These are phyloP conservation scores for Cordyceps militaris DNA, from an alignment of 2,329 filamentous ascomycete species.

Conservation along the genomic window DNA sequence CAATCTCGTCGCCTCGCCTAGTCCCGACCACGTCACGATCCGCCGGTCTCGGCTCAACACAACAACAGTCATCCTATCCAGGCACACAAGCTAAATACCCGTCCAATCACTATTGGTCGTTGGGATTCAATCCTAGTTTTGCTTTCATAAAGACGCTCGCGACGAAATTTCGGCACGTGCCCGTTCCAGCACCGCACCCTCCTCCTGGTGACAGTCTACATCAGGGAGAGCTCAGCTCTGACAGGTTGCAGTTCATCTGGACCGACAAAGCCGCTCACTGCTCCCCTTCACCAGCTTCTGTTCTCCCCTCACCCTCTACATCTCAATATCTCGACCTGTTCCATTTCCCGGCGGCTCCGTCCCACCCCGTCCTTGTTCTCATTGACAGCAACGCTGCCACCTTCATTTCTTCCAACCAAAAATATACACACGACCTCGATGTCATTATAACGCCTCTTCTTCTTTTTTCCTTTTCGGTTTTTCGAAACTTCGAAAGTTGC, in stretches of 20 bases:
- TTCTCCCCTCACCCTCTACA: neutral
- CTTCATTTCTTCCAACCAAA: conserved; percentile 20
- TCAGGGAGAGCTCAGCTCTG: conserved; percentile 13
- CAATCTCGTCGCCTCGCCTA: conserved; percentile 5
- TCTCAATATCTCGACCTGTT: conserved; percentile 10
- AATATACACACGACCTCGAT: conserved; percentile 25
- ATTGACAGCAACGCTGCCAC: conserved; percentile 17
- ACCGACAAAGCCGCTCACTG: conserved; percentile 11
- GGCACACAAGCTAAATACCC: conserved; percentile 1
- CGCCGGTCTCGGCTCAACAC: conserved; percentile 10
- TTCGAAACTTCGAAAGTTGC: conserved; percentile 24
- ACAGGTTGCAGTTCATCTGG: conserved; percentile 14
- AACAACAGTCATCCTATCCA: conserved; percentile 2
- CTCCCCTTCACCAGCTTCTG: neutral
- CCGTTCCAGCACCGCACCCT: neutral
- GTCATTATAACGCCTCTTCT: conserved; percentile 37
- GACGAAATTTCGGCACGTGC: conserved; percentile 2
- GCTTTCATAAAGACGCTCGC: neutral
- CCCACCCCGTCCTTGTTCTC: conserved; percentile 20
- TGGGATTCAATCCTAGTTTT: neutral
- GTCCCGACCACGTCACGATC: conserved; percentile 11
- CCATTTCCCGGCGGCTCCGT: conserved; percentile 22
- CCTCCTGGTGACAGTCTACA: conserved; percentile 5
- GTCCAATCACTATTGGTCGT: neutral
- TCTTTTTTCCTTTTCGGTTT: conserved; percentile 26